Evolutionary conservation across 495 filamentous ascomycete genomes (phyloP).

Genomic region (Aspergillus steynii): DNA sequence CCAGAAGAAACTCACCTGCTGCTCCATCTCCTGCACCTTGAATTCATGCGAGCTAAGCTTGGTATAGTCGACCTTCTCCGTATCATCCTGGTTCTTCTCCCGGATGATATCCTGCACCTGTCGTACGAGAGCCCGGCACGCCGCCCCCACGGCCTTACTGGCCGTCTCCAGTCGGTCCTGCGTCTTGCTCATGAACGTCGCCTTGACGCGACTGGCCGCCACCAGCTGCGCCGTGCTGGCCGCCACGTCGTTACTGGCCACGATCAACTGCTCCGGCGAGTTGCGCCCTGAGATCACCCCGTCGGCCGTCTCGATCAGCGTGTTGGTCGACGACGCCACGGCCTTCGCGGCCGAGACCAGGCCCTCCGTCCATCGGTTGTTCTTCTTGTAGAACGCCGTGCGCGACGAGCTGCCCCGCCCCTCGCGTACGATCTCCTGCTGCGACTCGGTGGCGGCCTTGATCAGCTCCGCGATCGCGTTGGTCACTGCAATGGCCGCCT

Average conservation of each 20-base stretch:
- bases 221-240: conserved; percentile 96
- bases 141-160: conserved; percentile 87
- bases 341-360: conserved; percentile 96
- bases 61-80: conserved; percentile 77
- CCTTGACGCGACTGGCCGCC: conserved; percentile 93
- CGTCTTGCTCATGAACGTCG: conserved; percentile 93
- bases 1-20: conserved; percentile 71
- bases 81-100: conserved; percentile 75
- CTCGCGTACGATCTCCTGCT: conserved; percentile 97
- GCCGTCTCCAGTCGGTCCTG: conserved; percentile 89
- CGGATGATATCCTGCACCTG: conserved; percentile 95
- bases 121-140: conserved; percentile 82
- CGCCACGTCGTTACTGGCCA: conserved; percentile 94
- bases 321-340: conserved; percentile 88
- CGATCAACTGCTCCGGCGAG: conserved; percentile 94
- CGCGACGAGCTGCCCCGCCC: conserved; percentile 83
- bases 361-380: conserved; percentile 96
- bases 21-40: conserved; percentile 98
- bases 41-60: conserved; percentile 91
- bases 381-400: conserved; percentile 99
- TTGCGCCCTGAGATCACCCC: conserved; percentile 90
- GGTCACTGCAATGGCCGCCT: conserved; percentile 94
- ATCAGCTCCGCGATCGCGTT: conserved; percentile 94
- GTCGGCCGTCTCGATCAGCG: conserved; percentile 94
- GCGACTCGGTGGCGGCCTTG: conserved; percentile 90